Evolutionary conservation across 805 yeast species (phyloP).

Genomic region (Peterozyma xylosa): DNA sequence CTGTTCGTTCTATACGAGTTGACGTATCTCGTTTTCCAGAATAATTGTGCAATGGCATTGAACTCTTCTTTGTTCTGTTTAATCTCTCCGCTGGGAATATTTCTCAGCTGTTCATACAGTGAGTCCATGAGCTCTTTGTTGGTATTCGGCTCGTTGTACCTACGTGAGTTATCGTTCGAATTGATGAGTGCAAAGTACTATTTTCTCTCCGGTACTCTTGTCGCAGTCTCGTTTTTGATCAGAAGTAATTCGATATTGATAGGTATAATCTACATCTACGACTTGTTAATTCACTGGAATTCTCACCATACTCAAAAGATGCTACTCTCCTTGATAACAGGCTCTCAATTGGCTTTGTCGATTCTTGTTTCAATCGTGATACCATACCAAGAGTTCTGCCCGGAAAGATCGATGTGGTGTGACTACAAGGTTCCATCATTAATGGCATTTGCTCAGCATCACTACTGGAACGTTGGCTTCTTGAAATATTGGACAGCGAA

Average conservation of each 20-base stretch:
- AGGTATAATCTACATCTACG: conserved; percentile 61
- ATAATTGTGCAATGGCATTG: conserved; percentile 8
- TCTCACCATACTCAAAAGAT: conserved; percentile 3
- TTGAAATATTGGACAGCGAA: conserved; percentile 74
- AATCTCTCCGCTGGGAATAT: conserved; percentile 76
- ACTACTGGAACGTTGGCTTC: conserved; percentile 85
- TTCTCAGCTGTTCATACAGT: conserved; percentile 65
- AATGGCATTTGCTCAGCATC: conserved; percentile 61
- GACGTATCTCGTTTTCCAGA: conserved; percentile 25
- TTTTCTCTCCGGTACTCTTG: conserved; percentile 42
- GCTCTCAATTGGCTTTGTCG: conserved; percentile 40
- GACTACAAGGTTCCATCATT: conserved; percentile 44
- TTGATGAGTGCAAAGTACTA: conserved; percentile 15
- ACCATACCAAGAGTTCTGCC: conserved; percentile 60
- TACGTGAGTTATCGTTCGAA: conserved; percentile 28
- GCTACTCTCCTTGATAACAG: conserved; percentile 38
- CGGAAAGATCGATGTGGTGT: conserved; percentile 78
- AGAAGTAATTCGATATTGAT: conserved; percentile 73
- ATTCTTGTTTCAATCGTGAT: conserved; percentile 38
- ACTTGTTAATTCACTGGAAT: conserved; percentile 26
- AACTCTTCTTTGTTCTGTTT: conserved; percentile 32
- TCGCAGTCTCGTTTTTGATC: conserved; percentile 52
- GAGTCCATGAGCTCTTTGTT: conserved; percentile 65
- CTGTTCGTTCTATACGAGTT: conserved; percentile 40
- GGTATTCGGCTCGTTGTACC: conserved; percentile 46